Conservation (phyloP, 1,284 basidiomycete genomes). For the Sporisorium exsertum region DNA sequence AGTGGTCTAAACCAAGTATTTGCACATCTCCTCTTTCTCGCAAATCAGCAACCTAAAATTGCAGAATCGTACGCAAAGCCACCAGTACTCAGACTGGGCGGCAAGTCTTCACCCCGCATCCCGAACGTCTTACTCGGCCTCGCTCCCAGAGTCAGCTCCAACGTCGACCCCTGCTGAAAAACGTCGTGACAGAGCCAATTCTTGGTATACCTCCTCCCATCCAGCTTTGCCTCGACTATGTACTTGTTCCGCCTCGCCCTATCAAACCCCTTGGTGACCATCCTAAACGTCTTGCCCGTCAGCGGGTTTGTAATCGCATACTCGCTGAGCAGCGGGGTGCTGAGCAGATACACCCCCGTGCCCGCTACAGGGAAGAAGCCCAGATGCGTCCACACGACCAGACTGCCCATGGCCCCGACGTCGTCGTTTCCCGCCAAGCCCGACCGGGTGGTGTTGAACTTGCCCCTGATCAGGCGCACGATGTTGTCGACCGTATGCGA, state of each 20-base stretch:
- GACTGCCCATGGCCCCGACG: conserved; percentile 37
- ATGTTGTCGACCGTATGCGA: conserved; percentile 36
- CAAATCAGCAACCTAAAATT: conserved; percentile 23
- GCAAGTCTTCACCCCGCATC: conserved; percentile 22
- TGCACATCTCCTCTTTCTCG: not conserved
- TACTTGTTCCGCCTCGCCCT: conserved; percentile 46
- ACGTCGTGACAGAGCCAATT: conserved; percentile 45
- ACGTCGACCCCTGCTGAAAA: conserved; percentile 21
- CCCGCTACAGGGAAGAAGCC: conserved; percentile 50
- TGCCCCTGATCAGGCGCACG: conserved; percentile 1
- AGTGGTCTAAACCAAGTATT: not conserved
- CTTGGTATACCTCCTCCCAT: conserved; percentile 36
- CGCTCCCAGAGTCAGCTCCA: conserved; percentile 31
- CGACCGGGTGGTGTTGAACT: conserved; percentile 73
- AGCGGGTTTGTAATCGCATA: conserved; percentile 19
- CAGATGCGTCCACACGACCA: conserved; percentile 30
- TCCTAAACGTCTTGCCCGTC: conserved; percentile 31
- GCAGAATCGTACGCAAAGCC: conserved; percentile 27
- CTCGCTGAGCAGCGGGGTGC: conserved; percentile 33
- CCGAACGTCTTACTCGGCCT: conserved; percentile 23
- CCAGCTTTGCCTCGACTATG: conserved; percentile 26
- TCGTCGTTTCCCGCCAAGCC: conserved; percentile 72
- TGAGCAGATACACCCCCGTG: conserved; percentile 37
- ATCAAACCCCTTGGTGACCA: conserved; percentile 34
- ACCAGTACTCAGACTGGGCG: conserved; percentile 39